Conservation (phyloP, 768 basidiomycete genomes). For the Tulasnella calospora region DNA sequence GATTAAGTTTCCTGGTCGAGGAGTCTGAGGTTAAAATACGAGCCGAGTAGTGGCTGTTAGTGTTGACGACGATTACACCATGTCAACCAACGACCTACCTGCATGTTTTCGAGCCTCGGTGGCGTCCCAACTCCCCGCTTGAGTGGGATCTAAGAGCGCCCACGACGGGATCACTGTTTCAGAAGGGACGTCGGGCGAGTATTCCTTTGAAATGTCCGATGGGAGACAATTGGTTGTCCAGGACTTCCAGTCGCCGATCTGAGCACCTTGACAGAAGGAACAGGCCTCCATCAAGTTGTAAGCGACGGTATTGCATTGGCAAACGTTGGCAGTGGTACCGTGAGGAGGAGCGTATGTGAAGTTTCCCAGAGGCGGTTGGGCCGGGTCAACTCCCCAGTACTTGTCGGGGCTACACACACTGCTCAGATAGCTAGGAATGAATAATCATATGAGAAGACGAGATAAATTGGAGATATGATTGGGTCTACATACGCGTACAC, state of each 20-base stretch:
- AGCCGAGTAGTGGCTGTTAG: no score
- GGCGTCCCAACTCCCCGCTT: not conserved
- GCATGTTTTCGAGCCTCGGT: not conserved
- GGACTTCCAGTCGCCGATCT: not conserved
- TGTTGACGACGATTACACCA: no score
- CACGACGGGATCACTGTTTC: constrained; percentile 16
- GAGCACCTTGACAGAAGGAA: constrained; percentile 13
- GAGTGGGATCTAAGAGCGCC: constrained; percentile 5
- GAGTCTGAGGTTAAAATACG: no score
- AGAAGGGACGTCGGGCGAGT: not conserved
- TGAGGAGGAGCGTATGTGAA: not conserved
- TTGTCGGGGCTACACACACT: not conserved
- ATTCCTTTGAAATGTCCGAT: not conserved
- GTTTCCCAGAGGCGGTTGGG: not conserved
- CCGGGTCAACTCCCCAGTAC: not conserved
- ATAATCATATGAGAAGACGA: no score
- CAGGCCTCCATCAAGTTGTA: constrained; percentile 20
- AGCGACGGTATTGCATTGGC: constrained; percentile 21
- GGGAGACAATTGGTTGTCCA: constrained; percentile 16
- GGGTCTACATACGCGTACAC: not conserved
- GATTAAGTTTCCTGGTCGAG: not conserved
- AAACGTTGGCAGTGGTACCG: not conserved
- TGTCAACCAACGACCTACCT: no score
- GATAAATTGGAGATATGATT: no score
- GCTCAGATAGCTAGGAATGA: not conserved